A percentile compares a stretch with the other conserved stretches of the same genome.
These are phyloP conservation scores for Pisolithus tinctorius DNA, from an alignment of 768 basidiomycete genomes.

Conservation along the genomic window DNA sequence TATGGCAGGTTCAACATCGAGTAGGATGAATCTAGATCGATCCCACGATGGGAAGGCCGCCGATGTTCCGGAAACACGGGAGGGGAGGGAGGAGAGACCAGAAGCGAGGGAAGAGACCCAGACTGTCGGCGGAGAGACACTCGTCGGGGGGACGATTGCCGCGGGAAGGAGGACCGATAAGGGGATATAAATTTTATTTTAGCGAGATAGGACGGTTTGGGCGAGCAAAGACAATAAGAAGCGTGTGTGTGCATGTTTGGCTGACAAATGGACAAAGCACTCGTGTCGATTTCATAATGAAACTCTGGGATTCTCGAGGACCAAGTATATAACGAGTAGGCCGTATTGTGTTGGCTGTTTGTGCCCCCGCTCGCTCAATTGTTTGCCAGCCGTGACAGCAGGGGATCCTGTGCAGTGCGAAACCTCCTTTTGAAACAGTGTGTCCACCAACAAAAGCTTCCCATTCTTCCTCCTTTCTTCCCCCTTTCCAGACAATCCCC, in stretches of 20 bases:
- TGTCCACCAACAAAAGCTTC: conserved; percentile 26
- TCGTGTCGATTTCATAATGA: conserved; percentile 28
- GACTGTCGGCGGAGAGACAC: conserved; percentile 26
- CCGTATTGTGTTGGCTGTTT: conserved; percentile 51
- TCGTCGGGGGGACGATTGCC: conserved; percentile 14
- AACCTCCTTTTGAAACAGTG: conserved; percentile 35
- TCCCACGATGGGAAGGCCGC: neutral
- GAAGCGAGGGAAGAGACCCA: conserved; percentile 5
- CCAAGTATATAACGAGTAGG: conserved; percentile 47
- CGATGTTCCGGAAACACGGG: no score
- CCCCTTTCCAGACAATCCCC: conserved; percentile 20
- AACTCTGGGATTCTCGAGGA: conserved; percentile 20
- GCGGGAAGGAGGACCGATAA: conserved; percentile 18
- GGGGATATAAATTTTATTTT: conserved; percentile 27
- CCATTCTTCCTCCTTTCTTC: conserved; percentile 13
- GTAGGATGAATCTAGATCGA: conserved; percentile 5
- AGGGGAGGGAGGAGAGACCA: no score
- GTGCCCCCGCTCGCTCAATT: conserved; percentile 62
- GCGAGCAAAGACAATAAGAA: conserved; percentile 41
- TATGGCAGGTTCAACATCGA: conserved; percentile 22
- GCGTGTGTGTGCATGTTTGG: conserved; percentile 34
- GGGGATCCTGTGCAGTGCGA: conserved; percentile 41
- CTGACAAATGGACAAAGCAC: conserved; percentile 35
- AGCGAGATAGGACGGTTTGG: conserved; percentile 22
- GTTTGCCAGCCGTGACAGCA: conserved; percentile 44